Evolutionary conservation across 106 monocot genomes (phyloP).

Genomic region (Dendrobium catenatum): DNA sequence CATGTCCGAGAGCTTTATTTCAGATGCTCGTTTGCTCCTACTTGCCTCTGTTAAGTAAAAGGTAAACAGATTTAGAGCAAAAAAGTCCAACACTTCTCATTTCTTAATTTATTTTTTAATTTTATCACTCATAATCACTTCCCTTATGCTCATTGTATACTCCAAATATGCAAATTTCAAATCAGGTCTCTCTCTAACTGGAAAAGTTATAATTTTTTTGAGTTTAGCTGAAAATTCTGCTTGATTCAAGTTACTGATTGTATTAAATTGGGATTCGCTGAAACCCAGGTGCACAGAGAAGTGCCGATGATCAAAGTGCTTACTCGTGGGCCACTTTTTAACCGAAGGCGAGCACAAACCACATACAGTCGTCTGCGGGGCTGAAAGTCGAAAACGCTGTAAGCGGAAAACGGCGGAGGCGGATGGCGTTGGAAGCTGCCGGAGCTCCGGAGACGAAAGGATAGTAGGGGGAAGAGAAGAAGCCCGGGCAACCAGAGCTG

Average conservation of each 20-base stretch:
- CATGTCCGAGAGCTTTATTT: constrained; percentile 31
- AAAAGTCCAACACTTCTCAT: too few species aligned
- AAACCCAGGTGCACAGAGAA: constrained; percentile 13
- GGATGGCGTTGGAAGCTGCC: not conserved
- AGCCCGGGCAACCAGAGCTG: constrained; percentile 22
- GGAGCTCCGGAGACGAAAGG: not conserved
- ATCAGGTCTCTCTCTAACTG: too few species aligned
- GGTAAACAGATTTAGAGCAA: constrained; percentile 5
- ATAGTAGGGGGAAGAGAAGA: not conserved
- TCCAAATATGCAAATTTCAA: too few species aligned
- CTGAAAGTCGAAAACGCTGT: not conserved
- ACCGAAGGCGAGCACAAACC: constrained; percentile 29
- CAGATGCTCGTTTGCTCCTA: constrained; percentile 27
- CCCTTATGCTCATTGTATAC: too few species aligned
- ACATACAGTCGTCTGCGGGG: not conserved
- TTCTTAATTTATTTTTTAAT: too few species aligned
- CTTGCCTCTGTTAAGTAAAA: constrained; percentile 28
- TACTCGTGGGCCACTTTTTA: constrained; percentile 23
- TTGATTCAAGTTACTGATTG: too few species aligned
- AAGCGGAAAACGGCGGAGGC: not conserved
- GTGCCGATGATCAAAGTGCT: constrained; percentile 13
- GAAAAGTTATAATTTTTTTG: too few species aligned
- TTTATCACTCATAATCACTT: too few species aligned
- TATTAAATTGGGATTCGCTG: not conserved
- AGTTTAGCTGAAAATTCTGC: too few species aligned